A percentile compares a stretch with the other conserved stretches of the same genome.
phyloP scores from a whole-genome alignment of 2,329 filamentous ascomycete genomes.

The Venturia asperata region DNA sequence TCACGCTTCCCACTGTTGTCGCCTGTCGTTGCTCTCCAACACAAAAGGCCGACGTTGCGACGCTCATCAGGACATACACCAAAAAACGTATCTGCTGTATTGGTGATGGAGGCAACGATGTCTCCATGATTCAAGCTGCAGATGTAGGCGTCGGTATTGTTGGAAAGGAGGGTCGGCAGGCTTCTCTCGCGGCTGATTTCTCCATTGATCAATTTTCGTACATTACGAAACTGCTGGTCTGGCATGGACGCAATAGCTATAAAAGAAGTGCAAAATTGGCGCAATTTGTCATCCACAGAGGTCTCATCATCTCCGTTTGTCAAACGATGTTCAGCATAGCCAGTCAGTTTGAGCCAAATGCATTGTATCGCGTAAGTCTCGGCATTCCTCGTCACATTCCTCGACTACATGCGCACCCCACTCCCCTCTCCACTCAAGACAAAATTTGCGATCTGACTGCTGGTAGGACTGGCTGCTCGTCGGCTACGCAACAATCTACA shows the following conservation, averaged over 20 bases:
- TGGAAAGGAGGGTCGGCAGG: constrained; percentile 93
- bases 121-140: constrained; percentile 97
- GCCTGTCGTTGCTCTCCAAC: constrained; percentile 95
- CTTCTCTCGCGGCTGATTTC: constrained; percentile 91
- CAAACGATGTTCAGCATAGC: constrained; percentile 98
- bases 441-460: neutral
- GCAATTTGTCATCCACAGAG: constrained; percentile 97
- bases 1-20: constrained; percentile 82
- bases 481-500: constrained; percentile 94
- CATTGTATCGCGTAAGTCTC: constrained; percentile 64
- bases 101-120: constrained; percentile 95
- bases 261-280: constrained; percentile 91
- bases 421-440: neutral
- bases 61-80: constrained; percentile 81
- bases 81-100: constrained; percentile 97
- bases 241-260: constrained; percentile 97
- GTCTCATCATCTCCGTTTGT: constrained; percentile 88
- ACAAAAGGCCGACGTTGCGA: constrained; percentile 91
- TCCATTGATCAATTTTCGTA: constrained; percentile 94
- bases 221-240: constrained; percentile 92
- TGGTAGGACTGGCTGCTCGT: constrained; percentile 83
- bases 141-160: constrained; percentile 98
- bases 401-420: neutral
- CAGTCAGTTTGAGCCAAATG: constrained; percentile 84
- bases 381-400: constrained; percentile 23